Evolutionary conservation across 768 basidiomycete genomes (phyloP).

Genomic region (Tulasnella sp.): DNA sequence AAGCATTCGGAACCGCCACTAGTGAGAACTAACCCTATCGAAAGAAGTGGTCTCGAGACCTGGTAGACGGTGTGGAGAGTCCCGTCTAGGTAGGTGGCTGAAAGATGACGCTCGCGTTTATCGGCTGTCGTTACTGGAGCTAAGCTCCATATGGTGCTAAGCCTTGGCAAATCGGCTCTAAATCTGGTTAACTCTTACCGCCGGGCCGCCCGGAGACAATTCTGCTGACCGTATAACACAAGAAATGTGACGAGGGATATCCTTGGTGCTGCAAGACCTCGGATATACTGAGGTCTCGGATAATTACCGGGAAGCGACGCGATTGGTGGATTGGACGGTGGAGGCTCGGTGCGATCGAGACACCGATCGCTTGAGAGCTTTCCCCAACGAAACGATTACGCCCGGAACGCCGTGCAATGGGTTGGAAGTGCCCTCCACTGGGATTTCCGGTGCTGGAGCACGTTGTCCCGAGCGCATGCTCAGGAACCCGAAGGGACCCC

Average conservation of each 20-base stretch:
- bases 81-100: not conserved
- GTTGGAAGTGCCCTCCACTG: not conserved
- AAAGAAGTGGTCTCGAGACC: not conserved
- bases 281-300: not conserved
- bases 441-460: not conserved
- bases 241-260: not conserved
- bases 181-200: not conserved
- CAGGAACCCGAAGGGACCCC: not conserved
- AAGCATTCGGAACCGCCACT: not conserved
- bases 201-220: constrained; percentile 1
- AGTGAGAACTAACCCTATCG: not conserved
- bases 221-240: not conserved
- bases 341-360: not conserved
- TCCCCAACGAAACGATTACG: not conserved
- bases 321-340: not conserved
- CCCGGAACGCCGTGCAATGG: not conserved
- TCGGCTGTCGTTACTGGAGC: not conserved
- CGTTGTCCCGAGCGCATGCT: not conserved
- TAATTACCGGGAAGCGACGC: not conserved
- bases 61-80: not conserved
- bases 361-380: not conserved
- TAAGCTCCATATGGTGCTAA: not conserved
- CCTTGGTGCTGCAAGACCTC: not conserved
- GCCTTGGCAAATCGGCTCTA: not conserved
- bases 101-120: not conserved